Evolutionary conservation across 441 rosid species (phyloP).

Genomic region (Manihot esculenta): DNA sequence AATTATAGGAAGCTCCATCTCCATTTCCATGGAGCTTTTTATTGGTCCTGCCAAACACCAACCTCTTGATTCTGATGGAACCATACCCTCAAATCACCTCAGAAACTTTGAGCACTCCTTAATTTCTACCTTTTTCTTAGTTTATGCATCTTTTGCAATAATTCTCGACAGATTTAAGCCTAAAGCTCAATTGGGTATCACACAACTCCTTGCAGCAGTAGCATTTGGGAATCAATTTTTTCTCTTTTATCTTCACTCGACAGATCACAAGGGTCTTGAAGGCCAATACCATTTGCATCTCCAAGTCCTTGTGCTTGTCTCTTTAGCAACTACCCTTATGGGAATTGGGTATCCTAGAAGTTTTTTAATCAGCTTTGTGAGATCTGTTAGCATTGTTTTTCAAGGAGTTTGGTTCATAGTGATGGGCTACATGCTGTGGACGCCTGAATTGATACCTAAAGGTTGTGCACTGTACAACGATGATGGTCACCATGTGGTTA

Average conservation of each 20-base stretch:
- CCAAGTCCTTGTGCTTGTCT: constrained; percentile 43
- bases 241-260: constrained; percentile 68
- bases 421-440: constrained; percentile 74
- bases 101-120: constrained; percentile 75
- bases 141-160: constrained; percentile 53
- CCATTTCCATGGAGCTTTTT: constrained; percentile 65
- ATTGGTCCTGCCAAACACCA: constrained; percentile 61
- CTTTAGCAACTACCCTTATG: constrained; percentile 50
- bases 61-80: constrained; percentile 65
- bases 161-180: constrained; percentile 42
- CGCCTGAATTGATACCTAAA: constrained; percentile 52
- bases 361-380: constrained; percentile 61
- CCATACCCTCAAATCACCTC: constrained; percentile 72
- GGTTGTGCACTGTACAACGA: constrained; percentile 56
- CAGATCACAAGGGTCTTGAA: constrained; percentile 73
- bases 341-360: constrained; percentile 55
- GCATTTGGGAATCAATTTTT: constrained; percentile 60
- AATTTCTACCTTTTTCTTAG: constrained; percentile 52
- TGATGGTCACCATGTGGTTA: constrained; percentile 53
- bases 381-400: constrained; percentile 52
- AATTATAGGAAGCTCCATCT: constrained; percentile 46
- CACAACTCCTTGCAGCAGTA: constrained; percentile 50
- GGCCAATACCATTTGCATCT: constrained; percentile 73
- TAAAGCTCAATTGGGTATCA: constrained; percentile 26
- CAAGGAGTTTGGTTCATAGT: constrained; percentile 74